Evolutionary conservation across 768 basidiomycete genomes (phyloP), one percentile per base, ranked within the genome.

Genomic region (Termitomyces heimii): DNA sequence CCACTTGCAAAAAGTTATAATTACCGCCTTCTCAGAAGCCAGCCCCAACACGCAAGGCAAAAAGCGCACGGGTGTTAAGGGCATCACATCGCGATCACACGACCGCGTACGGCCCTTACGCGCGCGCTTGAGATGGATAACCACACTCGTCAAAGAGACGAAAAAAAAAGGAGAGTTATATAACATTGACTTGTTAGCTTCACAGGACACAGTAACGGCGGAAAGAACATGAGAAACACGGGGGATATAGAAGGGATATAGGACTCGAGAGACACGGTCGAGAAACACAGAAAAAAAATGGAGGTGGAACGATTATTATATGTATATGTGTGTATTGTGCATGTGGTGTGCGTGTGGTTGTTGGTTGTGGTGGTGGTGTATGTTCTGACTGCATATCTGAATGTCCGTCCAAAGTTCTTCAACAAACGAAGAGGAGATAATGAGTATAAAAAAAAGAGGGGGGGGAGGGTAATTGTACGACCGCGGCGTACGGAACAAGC

Each of bases 401-500:
- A 69, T 67, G 68, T 70, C 68, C 68, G 68, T 69, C 68, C 67
- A 67, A 66, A 62, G 51, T 52, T 63, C 67, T 65, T 65, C 60
- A 62, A 59, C 64, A 62, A 40, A 65, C 57, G 58, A 66, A 59
- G n/a, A n/a, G 46, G 60, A 54, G 66, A 60, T 57, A 53, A 63
- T 62, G 65, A 61, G 60, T 57, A 61, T 55, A 60, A 60, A 57
- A 37, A 32, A 9, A 32, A 9, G 10, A 32, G 32, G 10, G 10
- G 10, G 32, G 52, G 32, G 10, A 32, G 10, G 32, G 52, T 55
- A 55, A 60, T 54, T 32, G 63, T 64, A 62, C 65, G 61, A 57
- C 65, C 56, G 57, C 53, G 58, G 62, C 56, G 59, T 59, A 62
- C 61, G 51, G 45, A 53, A 62, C 57, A 50, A 54, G 55, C 54